Conservation (phyloP, 2,329 filamentous ascomycete species). For the Cercospora sp. region DNA sequence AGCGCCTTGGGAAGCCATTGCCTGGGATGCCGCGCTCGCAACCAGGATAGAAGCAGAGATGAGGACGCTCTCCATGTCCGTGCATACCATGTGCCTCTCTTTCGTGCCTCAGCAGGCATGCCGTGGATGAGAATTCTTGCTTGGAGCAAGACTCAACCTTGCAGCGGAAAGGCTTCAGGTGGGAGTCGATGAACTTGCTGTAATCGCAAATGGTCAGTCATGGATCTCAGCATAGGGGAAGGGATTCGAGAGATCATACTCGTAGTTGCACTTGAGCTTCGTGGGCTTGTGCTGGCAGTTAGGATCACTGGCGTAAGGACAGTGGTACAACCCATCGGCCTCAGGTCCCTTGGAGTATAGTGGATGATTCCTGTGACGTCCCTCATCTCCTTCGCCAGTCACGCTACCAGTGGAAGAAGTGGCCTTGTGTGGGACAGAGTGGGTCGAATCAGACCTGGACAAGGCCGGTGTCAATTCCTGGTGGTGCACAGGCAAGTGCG, state of each 20-base stretch:
- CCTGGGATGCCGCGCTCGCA: constrained; percentile 81
- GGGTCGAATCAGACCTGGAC: constrained; percentile 9
- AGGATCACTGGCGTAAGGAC: constrained; percentile 70
- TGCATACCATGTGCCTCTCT: constrained; percentile 95
- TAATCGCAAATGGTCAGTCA: constrained; percentile 28
- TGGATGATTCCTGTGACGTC: constrained; percentile 54
- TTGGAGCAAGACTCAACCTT: constrained; percentile 81
- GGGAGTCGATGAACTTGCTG: constrained; percentile 96
- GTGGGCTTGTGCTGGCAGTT: constrained; percentile 88
- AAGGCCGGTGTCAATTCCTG: constrained; percentile 11
- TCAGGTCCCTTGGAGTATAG: constrained; percentile 68
- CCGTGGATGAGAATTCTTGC: constrained; percentile 89
- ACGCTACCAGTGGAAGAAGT: constrained; percentile 19
- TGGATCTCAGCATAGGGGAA: constrained; percentile 13
- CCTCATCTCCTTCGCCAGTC: constrained; percentile 35
- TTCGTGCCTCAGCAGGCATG: constrained; percentile 90
- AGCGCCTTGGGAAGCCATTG: constrained; percentile 89
- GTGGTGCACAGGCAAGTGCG: constrained; percentile 12
- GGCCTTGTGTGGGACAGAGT: constrained; percentile 13
- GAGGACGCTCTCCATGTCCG: constrained; percentile 88
- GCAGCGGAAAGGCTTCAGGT: constrained; percentile 95
- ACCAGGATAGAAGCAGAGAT: constrained; percentile 81
- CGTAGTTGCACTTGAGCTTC: constrained; percentile 98
- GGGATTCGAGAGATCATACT: constrained; percentile 62
- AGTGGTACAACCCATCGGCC: constrained; percentile 84